Conservation (phyloP, 192 early-diverging fungal genomes). For the Haplosporangium gracile region DNA sequence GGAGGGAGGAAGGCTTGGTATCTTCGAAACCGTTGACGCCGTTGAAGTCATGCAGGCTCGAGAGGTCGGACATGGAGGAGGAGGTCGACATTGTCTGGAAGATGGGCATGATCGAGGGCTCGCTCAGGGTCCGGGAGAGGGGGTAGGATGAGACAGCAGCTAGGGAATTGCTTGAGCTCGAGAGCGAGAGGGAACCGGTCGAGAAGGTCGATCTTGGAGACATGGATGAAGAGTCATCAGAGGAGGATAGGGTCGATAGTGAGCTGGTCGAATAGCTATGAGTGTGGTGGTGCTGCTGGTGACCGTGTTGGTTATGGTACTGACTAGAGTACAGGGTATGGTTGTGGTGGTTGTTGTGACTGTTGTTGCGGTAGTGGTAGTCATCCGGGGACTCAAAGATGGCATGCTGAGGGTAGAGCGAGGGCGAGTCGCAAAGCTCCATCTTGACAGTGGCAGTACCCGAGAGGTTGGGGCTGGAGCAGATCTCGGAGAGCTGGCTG, state of each 20-base stretch:
- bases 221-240: conserved; percentile 23
- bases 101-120: conserved; percentile 15
- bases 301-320: conserved; percentile 19
- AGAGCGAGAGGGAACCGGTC: conserved; percentile 10
- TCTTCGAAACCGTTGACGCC: not conserved
- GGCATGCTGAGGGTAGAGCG: conserved; percentile 37
- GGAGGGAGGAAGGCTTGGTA: not conserved
- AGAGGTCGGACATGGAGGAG: conserved; percentile 28
- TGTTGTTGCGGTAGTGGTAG: conserved; percentile 8
- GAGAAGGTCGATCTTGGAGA: conserved; percentile 42
- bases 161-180: conserved; percentile 18
- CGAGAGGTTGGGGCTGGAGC: conserved; percentile 13
- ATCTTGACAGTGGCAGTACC: not conserved
- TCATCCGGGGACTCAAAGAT: conserved; percentile 22
- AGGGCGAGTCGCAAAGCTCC: conserved; percentile 36
- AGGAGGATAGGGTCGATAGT: conserved; percentile 35
- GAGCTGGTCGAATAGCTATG: conserved; percentile 50
- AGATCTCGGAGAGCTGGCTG: conserved; percentile 29
- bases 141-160: conserved; percentile 20
- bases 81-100: conserved; percentile 32
- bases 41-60: not conserved
- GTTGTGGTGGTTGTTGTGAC: conserved; percentile 1
- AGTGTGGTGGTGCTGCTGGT: conserved; percentile 27
- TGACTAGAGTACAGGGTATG: not conserved
- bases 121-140: conserved; percentile 35